These are phyloP conservation scores for Lichtheimia hyalospora DNA, from an alignment of 371 early-diverging fungal genomes.

Conservation along the genomic window DNA sequence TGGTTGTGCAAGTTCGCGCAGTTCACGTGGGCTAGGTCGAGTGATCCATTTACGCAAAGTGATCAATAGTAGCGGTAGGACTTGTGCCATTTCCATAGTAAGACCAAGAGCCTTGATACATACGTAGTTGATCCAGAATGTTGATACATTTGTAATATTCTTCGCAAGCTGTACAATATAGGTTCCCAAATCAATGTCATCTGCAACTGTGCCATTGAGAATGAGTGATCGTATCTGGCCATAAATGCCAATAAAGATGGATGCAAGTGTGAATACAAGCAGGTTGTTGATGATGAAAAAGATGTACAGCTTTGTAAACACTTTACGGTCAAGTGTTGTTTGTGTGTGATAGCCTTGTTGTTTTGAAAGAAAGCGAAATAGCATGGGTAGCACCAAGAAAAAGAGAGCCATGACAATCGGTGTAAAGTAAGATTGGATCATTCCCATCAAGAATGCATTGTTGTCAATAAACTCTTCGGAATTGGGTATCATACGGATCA, in stretches of 20 bases:
- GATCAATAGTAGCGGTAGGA: constrained; percentile 58
- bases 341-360: constrained; percentile 75
- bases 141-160: constrained; percentile 42
- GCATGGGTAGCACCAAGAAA: constrained; percentile 63
- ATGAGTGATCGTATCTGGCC: constrained; percentile 46
- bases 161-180: constrained; percentile 36
- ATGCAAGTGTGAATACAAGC: constrained; percentile 61
- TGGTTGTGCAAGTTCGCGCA: constrained; percentile 62
- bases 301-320: constrained; percentile 73
- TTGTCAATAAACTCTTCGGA: constrained; percentile 51
- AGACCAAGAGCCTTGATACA: constrained; percentile 56
- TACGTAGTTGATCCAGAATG: constrained; percentile 74
- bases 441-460: constrained; percentile 52
- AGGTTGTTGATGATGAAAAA: constrained; percentile 76
- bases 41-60: constrained; percentile 63
- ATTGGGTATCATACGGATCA: constrained; percentile 55
- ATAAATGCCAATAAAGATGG: constrained; percentile 56
- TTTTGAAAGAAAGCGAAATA: constrained; percentile 66
- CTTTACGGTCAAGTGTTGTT: constrained; percentile 68
- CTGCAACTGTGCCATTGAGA: constrained; percentile 36
- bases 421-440: constrained; percentile 71
- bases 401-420: constrained; percentile 71
- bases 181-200: constrained; percentile 3
- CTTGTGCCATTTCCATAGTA: constrained; percentile 69
- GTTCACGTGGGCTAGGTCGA: constrained; percentile 72